phyloP scores from a whole-genome alignment of 2,329 filamentous ascomycete species.

The Hypocrella siamensis region DNA sequence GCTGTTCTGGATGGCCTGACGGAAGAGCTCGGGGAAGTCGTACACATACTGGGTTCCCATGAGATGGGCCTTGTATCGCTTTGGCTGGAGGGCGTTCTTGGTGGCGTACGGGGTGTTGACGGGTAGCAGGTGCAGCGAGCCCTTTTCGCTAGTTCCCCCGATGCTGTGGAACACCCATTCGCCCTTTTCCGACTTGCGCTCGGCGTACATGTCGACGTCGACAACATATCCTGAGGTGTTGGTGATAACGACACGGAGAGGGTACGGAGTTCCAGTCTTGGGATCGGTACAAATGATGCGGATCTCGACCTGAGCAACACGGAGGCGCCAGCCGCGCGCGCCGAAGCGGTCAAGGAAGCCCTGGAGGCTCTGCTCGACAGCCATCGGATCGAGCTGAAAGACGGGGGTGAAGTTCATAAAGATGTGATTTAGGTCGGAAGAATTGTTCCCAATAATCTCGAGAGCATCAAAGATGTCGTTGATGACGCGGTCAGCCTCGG shows the following conservation, averaged over 20 bases:
- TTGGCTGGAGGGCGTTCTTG: conserved; percentile 97
- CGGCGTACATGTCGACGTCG: conserved; percentile 92
- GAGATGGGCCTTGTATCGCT: conserved; percentile 97
- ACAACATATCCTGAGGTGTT: conserved; percentile 98
- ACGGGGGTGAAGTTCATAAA: conserved; percentile 99
- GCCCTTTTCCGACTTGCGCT: conserved; percentile 95
- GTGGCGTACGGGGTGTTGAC: conserved; percentile 89
- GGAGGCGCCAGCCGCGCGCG: conserved; percentile 85
- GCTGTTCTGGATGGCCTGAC: conserved; percentile 91
- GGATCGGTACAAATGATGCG: conserved; percentile 96
- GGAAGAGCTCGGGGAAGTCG: conserved; percentile 98
- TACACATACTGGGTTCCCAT: conserved; percentile 99
- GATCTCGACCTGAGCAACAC: conserved; percentile 94
- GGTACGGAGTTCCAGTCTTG: conserved; percentile 67
- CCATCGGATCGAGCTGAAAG: conserved; percentile 76
- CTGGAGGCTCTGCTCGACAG: conserved; percentile 84
- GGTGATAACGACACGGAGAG: conserved; percentile 88
- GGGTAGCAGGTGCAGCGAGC: conserved; percentile 82
- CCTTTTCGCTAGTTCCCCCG: conserved; percentile 86
- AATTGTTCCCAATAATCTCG: conserved; percentile 98
- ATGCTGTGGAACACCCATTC: conserved; percentile 99
- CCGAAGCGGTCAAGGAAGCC: conserved; percentile 96
- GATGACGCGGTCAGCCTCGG: conserved; percentile 89
- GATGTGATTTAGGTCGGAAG: conserved; percentile 98
- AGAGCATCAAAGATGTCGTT: conserved; percentile 95